These are phyloP conservation scores for Komagataella phaffii DNA, from an alignment of 805 yeast genomes.

Conservation along the genomic window DNA sequence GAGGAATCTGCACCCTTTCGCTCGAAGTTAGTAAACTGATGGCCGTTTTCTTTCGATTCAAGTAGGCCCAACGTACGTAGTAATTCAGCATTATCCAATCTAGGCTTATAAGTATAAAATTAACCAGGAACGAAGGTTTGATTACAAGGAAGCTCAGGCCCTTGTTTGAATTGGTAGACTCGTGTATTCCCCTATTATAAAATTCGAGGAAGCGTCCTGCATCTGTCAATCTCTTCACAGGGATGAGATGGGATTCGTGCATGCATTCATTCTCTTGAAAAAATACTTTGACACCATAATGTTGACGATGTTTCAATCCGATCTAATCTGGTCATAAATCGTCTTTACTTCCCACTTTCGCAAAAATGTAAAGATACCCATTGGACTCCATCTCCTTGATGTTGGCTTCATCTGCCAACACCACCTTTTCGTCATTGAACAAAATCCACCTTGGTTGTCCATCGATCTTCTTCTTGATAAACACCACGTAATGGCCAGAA, in stretches of 20 bases:
- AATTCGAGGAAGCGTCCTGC: neutral
- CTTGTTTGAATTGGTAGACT: neutral
- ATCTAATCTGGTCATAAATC: neutral
- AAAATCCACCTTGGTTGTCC: constrained; percentile 50
- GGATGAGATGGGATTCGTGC: too few relatives aligned
- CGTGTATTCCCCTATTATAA: neutral
- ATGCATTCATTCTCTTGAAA: too few relatives aligned
- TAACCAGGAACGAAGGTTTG: neutral
- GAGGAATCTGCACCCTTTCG: neutral
- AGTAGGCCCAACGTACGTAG: neutral
- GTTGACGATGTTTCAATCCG: neutral
- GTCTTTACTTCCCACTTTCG: constrained; percentile 1
- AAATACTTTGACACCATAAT: neutral
- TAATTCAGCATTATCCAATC: neutral
- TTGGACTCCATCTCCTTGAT: constrained; percentile 28
- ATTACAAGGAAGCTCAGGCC: neutral
- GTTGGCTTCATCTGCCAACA: constrained; percentile 27
- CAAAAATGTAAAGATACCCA: constrained; percentile 36
- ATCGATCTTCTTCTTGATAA: constrained; percentile 32
- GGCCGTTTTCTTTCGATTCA: neutral
- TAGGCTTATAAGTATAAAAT: neutral
- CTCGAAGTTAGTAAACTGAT: neutral
- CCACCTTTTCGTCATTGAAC: constrained; percentile 86
- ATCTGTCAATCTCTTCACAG: neutral
- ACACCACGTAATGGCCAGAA: constrained; percentile 87